Evolutionary conservation across 2,329 filamentous ascomycete species (phyloP), one percentile per base, ranked within the genome.

Genomic region (Dothistroma pini): DNA sequence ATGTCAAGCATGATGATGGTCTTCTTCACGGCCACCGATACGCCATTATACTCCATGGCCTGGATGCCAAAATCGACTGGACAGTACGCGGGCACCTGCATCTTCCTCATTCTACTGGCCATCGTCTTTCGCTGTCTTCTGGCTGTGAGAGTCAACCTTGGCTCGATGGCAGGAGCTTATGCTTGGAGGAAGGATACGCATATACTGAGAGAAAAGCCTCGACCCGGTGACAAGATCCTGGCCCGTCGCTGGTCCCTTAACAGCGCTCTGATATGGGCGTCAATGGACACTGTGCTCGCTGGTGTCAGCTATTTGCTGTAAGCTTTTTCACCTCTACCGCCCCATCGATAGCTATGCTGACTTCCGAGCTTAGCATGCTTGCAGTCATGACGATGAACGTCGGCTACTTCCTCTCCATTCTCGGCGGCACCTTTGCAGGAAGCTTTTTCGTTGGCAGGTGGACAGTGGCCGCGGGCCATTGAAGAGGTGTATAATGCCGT

Each of bases 241-340:
- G 32, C 16, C 4, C 80, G 87, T 63, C 90, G 91, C 1, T 96
- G 90, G 87, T 83, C 91, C 64, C 83, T 93, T 71, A 89, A 85
- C 34, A 87, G 91, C 21, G 91, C 95, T 71, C 81, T 90, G 9
- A 77, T 89, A 5, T 81, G 90, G 29, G 90, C 90, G 4, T 71
- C 79, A 5, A 73, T 93, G 56, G 88, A 90, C 70, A 87, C 86
- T 0, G 75, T 88, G 22, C 85, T 90, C 71, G 84, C 83, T 6
- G 90, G 85, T 2, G 83, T 93, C 47, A 88, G 88, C n/a, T 96
- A 95, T 77, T 78, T 96, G 21, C 84, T 96, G 91, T 95, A 78
- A 82, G 90, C 85, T 25, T 3, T 10, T 21, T 2, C 2, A 1
- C 10, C 44, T 10, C n/a, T 10, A 6, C n/a, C 44, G 12, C n/a